Evolutionary conservation across 768 basidiomycete species (phyloP).

Genomic region (Hypholoma sublateritium): DNA sequence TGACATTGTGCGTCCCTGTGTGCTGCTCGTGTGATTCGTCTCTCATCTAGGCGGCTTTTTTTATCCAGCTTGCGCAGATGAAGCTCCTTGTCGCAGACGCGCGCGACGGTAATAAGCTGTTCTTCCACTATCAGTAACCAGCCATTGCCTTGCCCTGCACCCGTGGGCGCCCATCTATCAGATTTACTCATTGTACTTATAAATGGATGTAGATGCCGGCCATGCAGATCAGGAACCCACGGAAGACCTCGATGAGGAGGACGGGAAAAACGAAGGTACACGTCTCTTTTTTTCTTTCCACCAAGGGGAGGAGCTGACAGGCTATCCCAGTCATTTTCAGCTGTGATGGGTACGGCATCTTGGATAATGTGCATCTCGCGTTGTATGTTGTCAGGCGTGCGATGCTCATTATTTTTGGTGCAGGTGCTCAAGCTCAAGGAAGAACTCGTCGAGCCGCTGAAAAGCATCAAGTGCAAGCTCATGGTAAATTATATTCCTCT

Average conservation of each 20-base stretch:
- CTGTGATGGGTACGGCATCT: slow-evolving; percentile 1
- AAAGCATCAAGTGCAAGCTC: background rate
- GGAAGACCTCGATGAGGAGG: background rate
- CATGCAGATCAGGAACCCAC: slow-evolving; percentile 2
- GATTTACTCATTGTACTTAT: background rate
- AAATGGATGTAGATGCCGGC: background rate
- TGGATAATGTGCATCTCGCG: slow-evolving; percentile 3
- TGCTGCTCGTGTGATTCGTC: no score
- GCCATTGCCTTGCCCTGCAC: no score
- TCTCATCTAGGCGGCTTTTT: background rate
- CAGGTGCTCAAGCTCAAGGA: background rate
- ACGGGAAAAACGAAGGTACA: slow-evolving; percentile 3
- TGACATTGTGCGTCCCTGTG: slow-evolving; percentile 1
- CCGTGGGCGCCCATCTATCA: background rate
- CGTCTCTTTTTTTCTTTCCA: background rate
- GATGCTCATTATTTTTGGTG: background rate
- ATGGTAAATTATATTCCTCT: background rate
- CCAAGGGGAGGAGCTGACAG: background rate
- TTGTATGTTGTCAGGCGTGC: background rate
- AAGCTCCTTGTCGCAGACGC: background rate
- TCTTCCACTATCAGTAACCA: slow-evolving; percentile 4
- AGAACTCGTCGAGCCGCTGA: background rate
- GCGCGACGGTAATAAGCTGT: background rate
- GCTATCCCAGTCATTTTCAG: background rate
- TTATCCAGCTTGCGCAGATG: background rate